Conservation (phyloP, 768 basidiomycete genomes). For the Lactarius trivialis region DNA sequence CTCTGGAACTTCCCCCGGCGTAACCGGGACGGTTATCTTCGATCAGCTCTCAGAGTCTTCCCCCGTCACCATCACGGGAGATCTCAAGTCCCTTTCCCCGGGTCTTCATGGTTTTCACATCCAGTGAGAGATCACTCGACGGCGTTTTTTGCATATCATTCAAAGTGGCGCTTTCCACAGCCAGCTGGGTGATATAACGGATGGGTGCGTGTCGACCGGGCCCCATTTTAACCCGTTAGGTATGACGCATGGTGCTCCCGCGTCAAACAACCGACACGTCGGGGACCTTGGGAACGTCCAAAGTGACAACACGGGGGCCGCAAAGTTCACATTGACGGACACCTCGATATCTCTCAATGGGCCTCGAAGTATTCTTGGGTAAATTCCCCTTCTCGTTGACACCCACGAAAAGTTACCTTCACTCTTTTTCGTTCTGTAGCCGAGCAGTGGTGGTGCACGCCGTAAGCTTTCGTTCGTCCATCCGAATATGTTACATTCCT, state of each 20-base stretch:
- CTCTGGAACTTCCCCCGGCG: constrained; percentile 51
- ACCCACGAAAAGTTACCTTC: neutral
- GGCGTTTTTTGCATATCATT: neutral
- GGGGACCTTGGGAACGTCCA: constrained; percentile 74
- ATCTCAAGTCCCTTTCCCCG: constrained; percentile 53
- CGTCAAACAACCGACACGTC: constrained; percentile 53
- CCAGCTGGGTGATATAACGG: constrained; percentile 53
- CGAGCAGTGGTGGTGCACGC: constrained; percentile 73
- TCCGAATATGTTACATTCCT: neutral
- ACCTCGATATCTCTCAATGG: constrained; percentile 60
- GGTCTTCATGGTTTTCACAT: constrained; percentile 70
- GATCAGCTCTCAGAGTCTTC: constrained; percentile 43
- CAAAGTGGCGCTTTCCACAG: constrained; percentile 23
- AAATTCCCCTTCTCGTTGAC: constrained; percentile 22
- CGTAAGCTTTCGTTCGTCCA: constrained; percentile 32
- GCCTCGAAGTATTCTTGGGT: constrained; percentile 64
- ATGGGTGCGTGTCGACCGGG: constrained; percentile 64
- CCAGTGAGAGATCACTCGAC: constrained; percentile 46
- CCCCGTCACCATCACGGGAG: constrained; percentile 56
- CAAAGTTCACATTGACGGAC: constrained; percentile 54
- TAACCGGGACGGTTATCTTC: constrained; percentile 62
- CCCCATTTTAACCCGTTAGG: constrained; percentile 71
- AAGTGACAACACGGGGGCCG: constrained; percentile 51
- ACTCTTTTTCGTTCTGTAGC: constrained; percentile 30
- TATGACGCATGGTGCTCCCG: constrained; percentile 59